These are phyloP conservation scores for Trichocladium antarcticum DNA, from an alignment of 495 filamentous ascomycete species.

Conservation along the genomic window DNA sequence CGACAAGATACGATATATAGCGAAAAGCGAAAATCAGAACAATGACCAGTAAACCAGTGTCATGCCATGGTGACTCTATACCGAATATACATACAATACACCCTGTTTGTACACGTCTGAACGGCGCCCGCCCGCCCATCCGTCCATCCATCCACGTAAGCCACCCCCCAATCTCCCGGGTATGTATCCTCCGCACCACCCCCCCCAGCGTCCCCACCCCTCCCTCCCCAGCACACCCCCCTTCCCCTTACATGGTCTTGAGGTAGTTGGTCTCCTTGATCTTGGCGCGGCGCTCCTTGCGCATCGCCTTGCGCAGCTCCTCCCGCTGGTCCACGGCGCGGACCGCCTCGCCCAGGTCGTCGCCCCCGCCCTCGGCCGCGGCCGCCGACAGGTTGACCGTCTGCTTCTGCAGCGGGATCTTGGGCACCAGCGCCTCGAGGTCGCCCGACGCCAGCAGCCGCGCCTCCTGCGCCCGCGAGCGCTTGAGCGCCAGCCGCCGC, in stretches of 20 bases:
- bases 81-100: slow-evolving; percentile 13
- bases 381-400: slow-evolving; percentile 65
- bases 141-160: neutral
- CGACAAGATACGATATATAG: too few species aligned
- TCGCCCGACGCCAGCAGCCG: slow-evolving; percentile 54
- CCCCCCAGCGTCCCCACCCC: neutral
- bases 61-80: slow-evolving; percentile 1
- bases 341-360: slow-evolving; percentile 44
- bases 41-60: neutral
- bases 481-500: slow-evolving; percentile 54
- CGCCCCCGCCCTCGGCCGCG: slow-evolving; percentile 46
- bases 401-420: slow-evolving; percentile 76
- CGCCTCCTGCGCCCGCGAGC: slow-evolving; percentile 51
- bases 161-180: too few species aligned
- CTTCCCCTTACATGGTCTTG: slow-evolving; percentile 52
- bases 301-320: slow-evolving; percentile 57
- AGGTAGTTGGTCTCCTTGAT: slow-evolving; percentile 96
- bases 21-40: neutral
- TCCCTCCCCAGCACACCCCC: neutral
- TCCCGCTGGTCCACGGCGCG: slow-evolving; percentile 48
- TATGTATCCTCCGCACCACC: too few species aligned
- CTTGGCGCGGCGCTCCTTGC: slow-evolving; percentile 58
- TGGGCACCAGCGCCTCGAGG: slow-evolving; percentile 52
- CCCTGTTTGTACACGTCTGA: slow-evolving; percentile 4
- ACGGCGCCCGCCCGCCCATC: neutral